These are phyloP conservation scores for Fusarium anguioides DNA, from an alignment of 2,329 filamentous ascomycete species.

Conservation along the genomic window DNA sequence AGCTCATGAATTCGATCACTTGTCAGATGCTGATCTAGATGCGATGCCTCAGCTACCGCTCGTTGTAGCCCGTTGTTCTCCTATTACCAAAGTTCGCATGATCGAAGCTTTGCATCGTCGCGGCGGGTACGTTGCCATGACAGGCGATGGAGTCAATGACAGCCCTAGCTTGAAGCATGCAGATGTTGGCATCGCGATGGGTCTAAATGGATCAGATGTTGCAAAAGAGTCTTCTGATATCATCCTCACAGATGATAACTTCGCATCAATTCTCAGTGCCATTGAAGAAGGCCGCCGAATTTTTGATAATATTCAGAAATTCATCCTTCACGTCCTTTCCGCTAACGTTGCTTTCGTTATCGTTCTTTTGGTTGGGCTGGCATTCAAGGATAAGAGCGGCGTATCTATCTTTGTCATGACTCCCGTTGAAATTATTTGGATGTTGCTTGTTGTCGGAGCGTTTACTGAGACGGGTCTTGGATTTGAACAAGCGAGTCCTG, in stretches of 20 bases:
- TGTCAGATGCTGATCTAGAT: constrained; percentile 72
- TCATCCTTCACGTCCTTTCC: constrained; percentile 73
- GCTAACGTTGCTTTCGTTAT: constrained; percentile 76
- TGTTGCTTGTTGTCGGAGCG: constrained; percentile 78
- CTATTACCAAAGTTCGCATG: constrained; percentile 78
- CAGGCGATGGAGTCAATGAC: constrained; percentile 77
- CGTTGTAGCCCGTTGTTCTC: constrained; percentile 77
- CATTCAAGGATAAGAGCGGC: constrained; percentile 72
- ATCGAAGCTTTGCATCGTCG: constrained; percentile 77
- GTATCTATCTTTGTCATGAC: constrained; percentile 76
- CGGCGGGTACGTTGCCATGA: constrained; percentile 73
- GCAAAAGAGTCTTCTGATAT: constrained; percentile 75
- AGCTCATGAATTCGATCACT: constrained; percentile 70
- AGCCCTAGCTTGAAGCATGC: constrained; percentile 73
- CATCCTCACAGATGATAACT: constrained; percentile 77
- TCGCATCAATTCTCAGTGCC: constrained; percentile 56
- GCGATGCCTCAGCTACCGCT: constrained; percentile 70
- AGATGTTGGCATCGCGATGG: constrained; percentile 79
- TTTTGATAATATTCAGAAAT: constrained; percentile 79
- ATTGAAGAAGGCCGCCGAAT: constrained; percentile 75
- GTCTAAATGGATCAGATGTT: constrained; percentile 71
- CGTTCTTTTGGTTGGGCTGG: constrained; percentile 73
- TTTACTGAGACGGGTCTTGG: constrained; percentile 79
- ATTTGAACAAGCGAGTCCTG: constrained; percentile 73
- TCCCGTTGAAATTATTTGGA: constrained; percentile 79